These are phyloP conservation scores for Naganishia sp. DNA, from an alignment of 1,284 basidiomycete genomes.

Conservation along the genomic window DNA sequence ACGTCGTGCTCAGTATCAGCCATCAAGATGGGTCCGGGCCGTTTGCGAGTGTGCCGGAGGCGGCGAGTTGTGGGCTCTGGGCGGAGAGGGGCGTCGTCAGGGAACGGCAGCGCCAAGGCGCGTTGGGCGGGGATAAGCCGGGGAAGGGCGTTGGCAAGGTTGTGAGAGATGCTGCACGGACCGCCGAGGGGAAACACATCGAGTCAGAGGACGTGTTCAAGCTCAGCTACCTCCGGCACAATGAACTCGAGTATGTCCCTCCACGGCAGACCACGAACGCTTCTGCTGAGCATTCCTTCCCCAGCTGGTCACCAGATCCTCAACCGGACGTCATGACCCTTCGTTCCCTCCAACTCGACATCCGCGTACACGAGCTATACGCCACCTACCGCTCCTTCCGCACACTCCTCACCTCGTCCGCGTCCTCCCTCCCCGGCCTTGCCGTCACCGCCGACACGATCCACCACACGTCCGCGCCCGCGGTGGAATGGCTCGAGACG, in stretches of 20 bases:
- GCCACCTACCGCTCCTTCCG: constrained; percentile 56
- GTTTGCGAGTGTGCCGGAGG: constrained; percentile 49
- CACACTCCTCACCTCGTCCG: constrained; percentile 33
- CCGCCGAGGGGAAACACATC: not conserved
- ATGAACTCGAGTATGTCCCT: constrained; percentile 59
- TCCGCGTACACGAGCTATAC: constrained; percentile 68
- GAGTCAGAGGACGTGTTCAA: constrained; percentile 33
- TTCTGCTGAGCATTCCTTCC: not conserved
- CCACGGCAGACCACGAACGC: not conserved
- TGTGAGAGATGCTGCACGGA: not conserved
- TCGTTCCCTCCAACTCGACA: constrained; percentile 65
- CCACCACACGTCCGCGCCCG: not conserved
- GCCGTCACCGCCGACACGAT: not conserved
- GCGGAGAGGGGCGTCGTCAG: constrained; percentile 22
- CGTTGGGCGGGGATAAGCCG: constrained; percentile 11
- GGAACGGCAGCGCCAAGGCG: constrained; percentile 11
- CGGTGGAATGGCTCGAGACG: constrained; percentile 16
- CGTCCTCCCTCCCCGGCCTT: constrained; percentile 9
- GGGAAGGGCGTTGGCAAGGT: constrained; percentile 16
- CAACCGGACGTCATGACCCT: constrained; percentile 55
- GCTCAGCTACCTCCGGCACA: constrained; percentile 58
- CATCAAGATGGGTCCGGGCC: constrained; percentile 74
- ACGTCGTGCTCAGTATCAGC: constrained; percentile 72
- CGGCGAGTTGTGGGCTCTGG: constrained; percentile 12
- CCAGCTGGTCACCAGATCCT: constrained; percentile 38